A percentile compares a stretch with the other conserved stretches of the same genome.
phyloP scores from a whole-genome alignment of 352 stramenopile species.

The Pythium pectinolyticum region DNA sequence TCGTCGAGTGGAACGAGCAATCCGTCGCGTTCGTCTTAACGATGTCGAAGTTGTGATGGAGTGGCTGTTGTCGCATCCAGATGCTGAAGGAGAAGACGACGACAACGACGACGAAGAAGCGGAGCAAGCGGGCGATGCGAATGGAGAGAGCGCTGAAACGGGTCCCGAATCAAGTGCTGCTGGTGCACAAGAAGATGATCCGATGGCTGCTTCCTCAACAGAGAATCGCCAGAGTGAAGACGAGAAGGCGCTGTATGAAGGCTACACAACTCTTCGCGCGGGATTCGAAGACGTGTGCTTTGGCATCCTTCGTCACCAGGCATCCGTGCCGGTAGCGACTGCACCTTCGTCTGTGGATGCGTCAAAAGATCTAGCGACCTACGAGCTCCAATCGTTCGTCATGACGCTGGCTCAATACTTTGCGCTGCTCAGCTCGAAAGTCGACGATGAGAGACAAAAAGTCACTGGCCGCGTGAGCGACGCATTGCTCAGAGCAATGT shows the following conservation, averaged over 20 bases:
- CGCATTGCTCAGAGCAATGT: constrained; percentile 43
- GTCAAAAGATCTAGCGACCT: constrained; percentile 19
- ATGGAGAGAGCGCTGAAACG: not conserved
- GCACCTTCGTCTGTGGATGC: not conserved
- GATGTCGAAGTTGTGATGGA: constrained; percentile 96
- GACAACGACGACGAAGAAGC: constrained; percentile 27
- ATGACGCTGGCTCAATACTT: constrained; percentile 72
- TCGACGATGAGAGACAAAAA: constrained; percentile 53
- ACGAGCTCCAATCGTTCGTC: constrained; percentile 52
- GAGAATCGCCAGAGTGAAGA: constrained; percentile 36
- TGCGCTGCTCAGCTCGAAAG: constrained; percentile 50
- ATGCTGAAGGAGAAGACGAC: constrained; percentile 38
- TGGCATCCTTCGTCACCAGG: constrained; percentile 53
- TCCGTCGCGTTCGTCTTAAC: constrained; percentile 89
- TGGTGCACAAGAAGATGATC: not conserved
- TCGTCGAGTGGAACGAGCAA: constrained; percentile 86
- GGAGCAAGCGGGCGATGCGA: not conserved
- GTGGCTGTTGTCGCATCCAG: constrained; percentile 92
- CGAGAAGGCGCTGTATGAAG: constrained; percentile 47
- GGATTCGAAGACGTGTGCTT: constrained; percentile 71
- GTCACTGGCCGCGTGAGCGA: constrained; percentile 56
- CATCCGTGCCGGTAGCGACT: not conserved
- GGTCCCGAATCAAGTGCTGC: not conserved
- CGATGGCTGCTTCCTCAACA: not conserved
- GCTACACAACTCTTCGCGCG: constrained; percentile 54